Evolutionary conservation across 345 rosid species (phyloP), one percentile per base, ranked within the genome.

Genomic region (Toxicodendron radicans): DNA sequence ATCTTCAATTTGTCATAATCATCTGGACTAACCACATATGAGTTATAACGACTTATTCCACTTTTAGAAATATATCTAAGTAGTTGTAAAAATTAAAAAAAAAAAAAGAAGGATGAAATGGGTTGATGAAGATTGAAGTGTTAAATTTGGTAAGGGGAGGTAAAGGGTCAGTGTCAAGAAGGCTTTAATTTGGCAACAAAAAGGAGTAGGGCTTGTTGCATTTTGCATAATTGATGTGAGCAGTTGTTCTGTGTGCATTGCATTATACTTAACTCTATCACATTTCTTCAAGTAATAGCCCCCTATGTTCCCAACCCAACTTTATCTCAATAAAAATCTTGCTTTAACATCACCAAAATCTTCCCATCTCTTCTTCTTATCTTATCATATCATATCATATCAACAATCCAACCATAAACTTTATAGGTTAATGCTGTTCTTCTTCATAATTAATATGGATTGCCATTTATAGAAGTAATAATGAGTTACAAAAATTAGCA

Each of bases 391-490:
- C 27, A 60, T 17, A 41, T 24, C 66, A 57, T 64, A 58, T 71
- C 75, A 20, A 52, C 24, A 59, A 70, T 23, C 63, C 13, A 65
- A 14, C 45, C 17, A 3, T 49, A 49, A 49, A 16, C 53, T 49
- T 13, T 16, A 4, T 13, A 12, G n/a, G 13, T 8, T 1, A 13
- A 2, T 7, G n/a, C 41, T 64, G 16, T 11, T 12, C 64, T 9
- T 58, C 18, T 46, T 35, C 54, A 64, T 65, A 68, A 27, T 53
- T 76, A 70, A 27, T 27, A 27, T 27, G 75, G 54, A n/a, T 77
- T 77, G 76, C 80, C 71, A 38, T 66, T 49, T 72, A 52, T 41
- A 72, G 57, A 77, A 77, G 73, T 56, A 60, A 38, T 66, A 16
- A 66, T 58, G 68, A 45, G 24, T 32, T 38, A 13, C 33, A 60